Base-by-base conservation (phyloP, 2,329 filamentous ascomycete genomes). In the Trichoderma semiorbis region DNA sequence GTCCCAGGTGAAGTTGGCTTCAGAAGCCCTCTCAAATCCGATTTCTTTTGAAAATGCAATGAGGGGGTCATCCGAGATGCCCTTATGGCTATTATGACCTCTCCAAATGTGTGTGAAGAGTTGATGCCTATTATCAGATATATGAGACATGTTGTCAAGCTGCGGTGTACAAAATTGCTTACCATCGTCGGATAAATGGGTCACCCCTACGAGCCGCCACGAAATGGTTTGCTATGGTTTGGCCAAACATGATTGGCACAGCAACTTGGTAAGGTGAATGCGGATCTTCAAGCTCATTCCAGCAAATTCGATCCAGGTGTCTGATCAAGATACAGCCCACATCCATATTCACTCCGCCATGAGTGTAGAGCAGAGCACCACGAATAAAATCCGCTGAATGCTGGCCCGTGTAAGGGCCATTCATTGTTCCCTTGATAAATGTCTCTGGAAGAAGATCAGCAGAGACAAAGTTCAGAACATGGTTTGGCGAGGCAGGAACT, bases 361-460 rank as follows among this genome's bases (percentile, higher is more conserved):
- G 78, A 8, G 80, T 74, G 65, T 79, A 82, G 3, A 85, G 72
- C 4, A 82, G 75, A 0, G 83, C 79, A 0, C 84, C 78, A 0
- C 85, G 82, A 7, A 87, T 76, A 1, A 87, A 78, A 67, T 87
- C 86, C 2, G 83, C 83, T 1, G 85, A 3, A 79, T 80, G 1
- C 82, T 84, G 2, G 79, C 77, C 66, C 81, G 80, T 77, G 81
- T 80, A 0, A 85, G 84, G 14, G 79, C 78, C 83, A 86, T 86
- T 0, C 78, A 82, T 43, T 78, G 78, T 34, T 83, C 79, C 71
- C 84, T 83, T 2, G 81, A 75, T 14, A 82, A 79, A 1, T 84
- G 39, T 80, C 30, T 63, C 80, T 0, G 84, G 81, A 47, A 84
- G 79, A 39, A 80, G 75, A 2, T 79, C 77, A 5, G 76, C 65